Conservation (phyloP, 129 eudicot species). For the Cynara cardunculus region DNA sequence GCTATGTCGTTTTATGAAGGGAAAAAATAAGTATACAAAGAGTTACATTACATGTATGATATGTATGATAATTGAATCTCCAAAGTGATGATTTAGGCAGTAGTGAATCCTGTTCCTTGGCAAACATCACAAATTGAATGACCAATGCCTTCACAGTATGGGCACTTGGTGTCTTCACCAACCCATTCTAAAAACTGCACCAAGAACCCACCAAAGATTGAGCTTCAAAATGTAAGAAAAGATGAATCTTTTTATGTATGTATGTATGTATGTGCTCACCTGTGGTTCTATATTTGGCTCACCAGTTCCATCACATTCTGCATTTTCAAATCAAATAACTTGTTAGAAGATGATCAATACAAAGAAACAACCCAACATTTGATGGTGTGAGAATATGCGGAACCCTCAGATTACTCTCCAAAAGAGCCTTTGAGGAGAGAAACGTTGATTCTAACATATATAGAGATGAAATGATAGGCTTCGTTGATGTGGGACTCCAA, state of each 20-base stretch:
- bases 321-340: constrained; percentile 16
- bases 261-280: constrained; percentile 39
- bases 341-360: constrained; percentile 16
- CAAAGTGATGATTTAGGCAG: neutral
- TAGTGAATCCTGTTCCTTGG: constrained; percentile 41
- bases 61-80: neutral
- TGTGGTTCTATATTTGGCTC: constrained; percentile 89
- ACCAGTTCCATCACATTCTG: constrained; percentile 98
- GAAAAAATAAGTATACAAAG: neutral
- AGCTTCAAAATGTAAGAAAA: neutral
- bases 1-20: neutral
- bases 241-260: no score
- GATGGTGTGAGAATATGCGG: no score
- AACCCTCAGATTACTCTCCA: no score
- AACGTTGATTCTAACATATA: no score
- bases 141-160: constrained; percentile 80
- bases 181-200: constrained; percentile 94
- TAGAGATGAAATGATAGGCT: no score
- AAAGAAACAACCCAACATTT: neutral
- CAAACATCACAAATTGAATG: constrained; percentile 58
- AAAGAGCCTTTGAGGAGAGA: no score
- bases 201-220: constrained; percentile 9
- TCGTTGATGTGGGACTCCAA: no score
- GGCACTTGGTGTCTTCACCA: constrained; percentile 83
- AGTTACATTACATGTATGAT: neutral